Conservation (phyloP, 768 basidiomycete genomes). For the Rhodotorula babjevae region DNA sequence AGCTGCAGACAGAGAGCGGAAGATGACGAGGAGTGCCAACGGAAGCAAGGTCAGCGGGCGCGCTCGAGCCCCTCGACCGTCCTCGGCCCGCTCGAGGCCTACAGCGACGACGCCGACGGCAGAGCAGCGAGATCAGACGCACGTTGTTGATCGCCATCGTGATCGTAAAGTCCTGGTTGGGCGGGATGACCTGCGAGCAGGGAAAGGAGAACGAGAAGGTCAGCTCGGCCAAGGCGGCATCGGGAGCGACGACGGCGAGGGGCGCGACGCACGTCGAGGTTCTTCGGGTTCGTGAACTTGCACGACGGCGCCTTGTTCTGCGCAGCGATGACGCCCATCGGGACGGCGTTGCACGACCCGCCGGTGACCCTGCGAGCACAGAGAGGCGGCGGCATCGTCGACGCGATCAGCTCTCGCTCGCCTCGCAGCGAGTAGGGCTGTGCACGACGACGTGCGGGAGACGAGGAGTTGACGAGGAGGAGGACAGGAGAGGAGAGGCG, state of each 20-base stretch:
- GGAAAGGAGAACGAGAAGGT: no score
- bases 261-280: slow-evolving; percentile 45
- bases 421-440: not conserved
- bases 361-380: slow-evolving; percentile 46
- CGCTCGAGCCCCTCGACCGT: no score
- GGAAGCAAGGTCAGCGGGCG: slow-evolving; percentile 46
- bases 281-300: slow-evolving; percentile 54
- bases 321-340: slow-evolving; percentile 58
- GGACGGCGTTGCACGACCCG: slow-evolving; percentile 60
- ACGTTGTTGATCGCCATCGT: slow-evolving; percentile 51
- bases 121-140: no score
- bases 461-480: no score
- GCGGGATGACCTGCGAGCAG: slow-evolving; percentile 46
- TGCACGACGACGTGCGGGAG: no score
- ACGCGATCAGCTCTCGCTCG: not conserved
- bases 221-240: not conserved
- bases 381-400: no score
- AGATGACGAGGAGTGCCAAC: no score
- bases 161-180: slow-evolving; percentile 56
- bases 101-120: no score
- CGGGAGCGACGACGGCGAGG: not conserved
- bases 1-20: no score
- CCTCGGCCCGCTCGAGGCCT: no score
- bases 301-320: slow-evolving; percentile 52
- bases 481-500: not conserved